These are phyloP conservation scores for Coemansia sp. DNA, from an alignment of 192 early-diverging fungal genomes.

Conservation along the genomic window DNA sequence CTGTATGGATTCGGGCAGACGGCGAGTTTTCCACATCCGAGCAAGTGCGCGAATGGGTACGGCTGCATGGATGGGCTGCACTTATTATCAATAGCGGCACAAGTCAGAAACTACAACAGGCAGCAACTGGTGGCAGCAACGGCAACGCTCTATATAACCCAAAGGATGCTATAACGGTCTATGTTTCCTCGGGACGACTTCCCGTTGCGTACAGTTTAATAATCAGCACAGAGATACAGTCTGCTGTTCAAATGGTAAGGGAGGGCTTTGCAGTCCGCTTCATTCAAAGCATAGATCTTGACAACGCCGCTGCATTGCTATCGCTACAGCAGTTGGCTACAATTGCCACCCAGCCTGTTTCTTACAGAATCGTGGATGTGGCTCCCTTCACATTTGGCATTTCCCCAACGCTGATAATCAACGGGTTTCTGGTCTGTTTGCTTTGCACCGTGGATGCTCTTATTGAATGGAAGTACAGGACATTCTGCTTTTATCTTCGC, in stretches of 20 bases:
- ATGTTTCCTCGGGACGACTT: constrained; percentile 13
- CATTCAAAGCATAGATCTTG: not conserved
- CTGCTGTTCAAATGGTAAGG: not conserved
- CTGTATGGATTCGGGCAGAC: not conserved
- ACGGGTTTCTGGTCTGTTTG: constrained; percentile 17
- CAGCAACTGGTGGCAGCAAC: not conserved
- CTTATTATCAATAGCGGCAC: constrained; percentile 22
- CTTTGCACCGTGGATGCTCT: constrained; percentile 15
- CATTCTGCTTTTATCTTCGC: constrained; percentile 20
- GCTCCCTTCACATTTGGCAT: constrained; percentile 16
- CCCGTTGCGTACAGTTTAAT: constrained; percentile 4
- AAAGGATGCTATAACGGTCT: constrained; percentile 3
- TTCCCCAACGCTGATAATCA: constrained; percentile 11
- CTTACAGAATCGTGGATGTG: constrained; percentile 10
- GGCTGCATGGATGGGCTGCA: constrained; percentile 26
- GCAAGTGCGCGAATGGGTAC: constrained; percentile 15
- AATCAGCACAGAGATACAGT: not conserved
- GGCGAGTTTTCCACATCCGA: not conserved
- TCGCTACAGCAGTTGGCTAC: not conserved
- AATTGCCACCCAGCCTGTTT: constrained; percentile 10
- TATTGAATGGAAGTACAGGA: constrained; percentile 25
- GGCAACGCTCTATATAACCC: constrained; percentile 3
- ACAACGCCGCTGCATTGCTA: not conserved
- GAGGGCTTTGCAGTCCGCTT: not conserved
- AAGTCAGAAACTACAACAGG: constrained; percentile 4